Evolutionary conservation across 2,329 filamentous ascomycete species (phyloP).

Genomic region (Alternaria solani): DNA sequence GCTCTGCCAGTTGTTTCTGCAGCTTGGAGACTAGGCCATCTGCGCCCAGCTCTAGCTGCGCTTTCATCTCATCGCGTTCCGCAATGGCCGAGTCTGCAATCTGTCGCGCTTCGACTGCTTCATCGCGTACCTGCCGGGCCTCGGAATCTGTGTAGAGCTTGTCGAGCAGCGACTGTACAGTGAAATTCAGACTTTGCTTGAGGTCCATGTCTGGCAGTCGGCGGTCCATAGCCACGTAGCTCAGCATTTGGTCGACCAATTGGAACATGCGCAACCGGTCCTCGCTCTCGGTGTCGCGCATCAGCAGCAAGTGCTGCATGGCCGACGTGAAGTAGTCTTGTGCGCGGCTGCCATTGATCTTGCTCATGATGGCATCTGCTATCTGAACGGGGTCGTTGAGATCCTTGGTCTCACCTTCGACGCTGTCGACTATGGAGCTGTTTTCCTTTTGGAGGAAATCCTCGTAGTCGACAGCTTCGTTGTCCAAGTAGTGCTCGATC

Average conservation of each 20-base stretch:
- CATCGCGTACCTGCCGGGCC: conserved; percentile 88
- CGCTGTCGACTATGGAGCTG: conserved; percentile 86
- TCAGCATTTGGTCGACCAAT: conserved; percentile 97
- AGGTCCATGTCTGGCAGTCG: conserved; percentile 95
- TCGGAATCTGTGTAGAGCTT: conserved; percentile 97
- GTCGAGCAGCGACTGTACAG: conserved; percentile 92
- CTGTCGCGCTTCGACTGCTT: conserved; percentile 87
- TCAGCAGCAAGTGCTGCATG: conserved; percentile 92
- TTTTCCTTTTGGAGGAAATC: conserved; percentile 92
- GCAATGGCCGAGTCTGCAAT: conserved; percentile 96
- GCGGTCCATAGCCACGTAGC: conserved; percentile 98
- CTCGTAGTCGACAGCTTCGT: conserved; percentile 98
- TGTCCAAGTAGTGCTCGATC: conserved; percentile 89
- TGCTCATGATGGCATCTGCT: conserved; percentile 88
- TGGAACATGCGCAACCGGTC: conserved; percentile 96
- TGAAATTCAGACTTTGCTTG: conserved; percentile 97
- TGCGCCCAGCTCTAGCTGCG: conserved; percentile 87
- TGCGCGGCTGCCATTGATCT: conserved; percentile 81
- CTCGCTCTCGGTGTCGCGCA: conserved; percentile 89
- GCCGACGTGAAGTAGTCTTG: conserved; percentile 97
- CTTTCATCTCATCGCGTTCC: conserved; percentile 93
- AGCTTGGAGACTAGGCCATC: conserved; percentile 93
- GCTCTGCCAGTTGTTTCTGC: conserved; percentile 93
- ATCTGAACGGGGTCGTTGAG: conserved; percentile 93
- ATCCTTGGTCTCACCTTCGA: conserved; percentile 87